A percentile compares a stretch with the other conserved stretches of the same genome.
These are phyloP conservation scores for Ceratocystis variospora DNA, from an alignment of 2,329 filamentous ascomycete genomes.

Conservation along the genomic window DNA sequence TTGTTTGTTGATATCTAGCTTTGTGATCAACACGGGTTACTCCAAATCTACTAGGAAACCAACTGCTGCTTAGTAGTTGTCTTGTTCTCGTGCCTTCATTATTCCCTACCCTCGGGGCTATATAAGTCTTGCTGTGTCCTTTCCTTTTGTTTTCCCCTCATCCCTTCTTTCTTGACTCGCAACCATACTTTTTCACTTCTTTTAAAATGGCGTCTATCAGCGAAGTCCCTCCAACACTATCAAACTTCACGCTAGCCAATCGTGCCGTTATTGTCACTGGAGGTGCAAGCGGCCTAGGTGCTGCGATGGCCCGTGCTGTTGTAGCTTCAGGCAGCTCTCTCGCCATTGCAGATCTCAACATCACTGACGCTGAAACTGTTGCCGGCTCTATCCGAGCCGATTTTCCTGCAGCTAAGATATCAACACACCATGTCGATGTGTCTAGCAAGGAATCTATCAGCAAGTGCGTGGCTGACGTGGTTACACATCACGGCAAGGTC, in stretches of 20 bases:
- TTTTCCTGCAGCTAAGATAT: constrained; percentile 36
- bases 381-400: background rate
- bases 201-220: background rate
- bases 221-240: constrained; percentile 47
- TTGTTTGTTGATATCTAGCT: too few relatives aligned
- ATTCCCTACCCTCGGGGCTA: too few relatives aligned
- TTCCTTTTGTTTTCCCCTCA: background rate
- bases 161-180: background rate
- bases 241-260: constrained; percentile 73
- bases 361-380: background rate
- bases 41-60: too few relatives aligned
- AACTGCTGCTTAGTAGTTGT: too few relatives aligned
- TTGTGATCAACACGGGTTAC: too few relatives aligned
- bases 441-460: constrained; percentile 9
- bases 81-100: background rate
- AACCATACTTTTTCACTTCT: too few relatives aligned
- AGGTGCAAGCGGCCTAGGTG: constrained; percentile 72
- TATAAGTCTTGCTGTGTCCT: background rate
- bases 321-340: constrained; percentile 78
- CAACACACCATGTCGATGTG: constrained; percentile 56
- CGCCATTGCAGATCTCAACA: constrained; percentile 87
- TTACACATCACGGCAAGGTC: constrained; percentile 63
- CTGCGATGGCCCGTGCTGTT: constrained; percentile 87
- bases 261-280: constrained; percentile 78
- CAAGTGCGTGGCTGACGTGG: constrained; percentile 6